Evolutionary conservation across 768 basidiomycete species (phyloP).

Genomic region (Candolleomyces efflorescens): DNA sequence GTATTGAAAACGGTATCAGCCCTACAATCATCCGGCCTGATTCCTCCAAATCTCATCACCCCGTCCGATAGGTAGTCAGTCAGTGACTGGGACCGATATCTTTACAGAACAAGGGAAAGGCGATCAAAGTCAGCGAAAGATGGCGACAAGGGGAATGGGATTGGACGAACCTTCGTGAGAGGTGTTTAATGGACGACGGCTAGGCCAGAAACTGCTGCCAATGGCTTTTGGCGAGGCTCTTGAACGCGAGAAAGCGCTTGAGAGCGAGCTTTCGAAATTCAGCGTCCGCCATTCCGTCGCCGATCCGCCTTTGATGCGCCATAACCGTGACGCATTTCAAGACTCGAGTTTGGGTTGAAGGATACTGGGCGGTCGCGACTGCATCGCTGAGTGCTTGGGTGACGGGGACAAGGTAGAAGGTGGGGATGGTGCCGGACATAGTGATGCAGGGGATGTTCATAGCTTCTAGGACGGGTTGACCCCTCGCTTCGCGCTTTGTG

Average conservation of each 20-base stretch:
- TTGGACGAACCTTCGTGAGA: not conserved
- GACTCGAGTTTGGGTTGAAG: slow-evolving; percentile 18
- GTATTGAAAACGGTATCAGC: too few species aligned
- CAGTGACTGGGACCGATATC: too few species aligned
- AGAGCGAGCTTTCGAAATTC: slow-evolving; percentile 24
- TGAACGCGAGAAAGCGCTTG: slow-evolving; percentile 25
- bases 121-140: too few species aligned
- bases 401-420: slow-evolving; percentile 32
- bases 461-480: slow-evolving; percentile 13
- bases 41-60: too few species aligned
- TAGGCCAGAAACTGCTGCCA: slow-evolving; percentile 17
- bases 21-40: too few species aligned
- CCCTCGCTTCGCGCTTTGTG: slow-evolving; percentile 13
- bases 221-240: slow-evolving; percentile 21
- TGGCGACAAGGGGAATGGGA: not conserved
- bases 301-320: slow-evolving; percentile 6
- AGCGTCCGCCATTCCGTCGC: slow-evolving; percentile 25
- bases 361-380: slow-evolving; percentile 19
- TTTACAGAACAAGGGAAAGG: too few species aligned
- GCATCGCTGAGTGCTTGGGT: slow-evolving; percentile 26
- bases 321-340: slow-evolving; percentile 21
- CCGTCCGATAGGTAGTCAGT: too few species aligned
- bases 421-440: slow-evolving; percentile 29
- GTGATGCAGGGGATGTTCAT: slow-evolving; percentile 31
- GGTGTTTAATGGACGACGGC: not conserved